Conservation (phyloP, 352 stramenopile genomes). For the Phytopythium aichiense region DNA sequence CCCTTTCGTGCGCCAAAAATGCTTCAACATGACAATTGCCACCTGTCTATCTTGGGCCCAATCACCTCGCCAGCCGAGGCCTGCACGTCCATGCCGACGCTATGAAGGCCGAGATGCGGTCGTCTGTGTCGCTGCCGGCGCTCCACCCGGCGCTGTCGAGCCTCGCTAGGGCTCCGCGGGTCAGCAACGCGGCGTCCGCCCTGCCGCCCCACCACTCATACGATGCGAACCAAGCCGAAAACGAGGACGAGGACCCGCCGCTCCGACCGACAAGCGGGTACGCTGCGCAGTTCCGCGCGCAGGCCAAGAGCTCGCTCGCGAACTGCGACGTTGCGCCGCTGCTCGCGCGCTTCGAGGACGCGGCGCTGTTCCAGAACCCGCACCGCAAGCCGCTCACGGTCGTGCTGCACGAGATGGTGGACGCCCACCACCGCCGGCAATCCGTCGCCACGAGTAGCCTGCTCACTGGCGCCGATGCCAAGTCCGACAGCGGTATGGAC, state of each 20-base stretch:
- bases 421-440: background rate
- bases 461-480: background rate
- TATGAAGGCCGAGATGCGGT: background rate
- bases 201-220: background rate
- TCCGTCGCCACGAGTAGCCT: background rate
- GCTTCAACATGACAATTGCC: background rate
- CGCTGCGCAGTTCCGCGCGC: constrained; percentile 19
- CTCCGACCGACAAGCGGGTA: background rate
- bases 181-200: background rate
- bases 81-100: too few relatives aligned
- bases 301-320: constrained; percentile 31
- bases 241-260: background rate
- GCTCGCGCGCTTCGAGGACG: constrained; percentile 31
- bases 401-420: constrained; percentile 25
- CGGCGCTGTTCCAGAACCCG: constrained; percentile 24
- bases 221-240: background rate
- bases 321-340: constrained; percentile 22
- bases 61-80: too few relatives aligned
- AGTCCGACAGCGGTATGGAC: background rate
- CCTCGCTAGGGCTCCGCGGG: background rate
- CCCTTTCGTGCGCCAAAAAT: background rate
- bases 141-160: background rate
- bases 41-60: background rate
- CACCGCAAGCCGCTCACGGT: constrained; percentile 27
- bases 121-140: constrained; percentile 1